Conservation (phyloP, 1,139 yeast genomes). For the Sugiyamaella neomexicana region DNA sequence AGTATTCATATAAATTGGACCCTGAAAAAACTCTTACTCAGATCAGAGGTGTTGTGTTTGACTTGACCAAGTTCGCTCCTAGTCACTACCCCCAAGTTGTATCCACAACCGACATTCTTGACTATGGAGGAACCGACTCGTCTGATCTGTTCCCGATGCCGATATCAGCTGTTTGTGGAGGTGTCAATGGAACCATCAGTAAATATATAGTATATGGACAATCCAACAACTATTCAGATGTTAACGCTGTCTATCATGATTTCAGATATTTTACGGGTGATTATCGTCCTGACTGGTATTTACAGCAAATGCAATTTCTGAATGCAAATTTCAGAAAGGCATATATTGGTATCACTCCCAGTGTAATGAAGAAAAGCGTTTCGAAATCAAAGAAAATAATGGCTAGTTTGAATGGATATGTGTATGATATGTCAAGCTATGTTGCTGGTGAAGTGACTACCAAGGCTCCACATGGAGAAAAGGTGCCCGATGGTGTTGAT, state of each 20-base stretch:
- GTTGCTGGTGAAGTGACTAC: constrained; percentile 42
- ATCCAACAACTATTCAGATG: constrained; percentile 41
- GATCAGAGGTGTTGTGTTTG: constrained; percentile 44
- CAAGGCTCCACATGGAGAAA: constrained; percentile 36
- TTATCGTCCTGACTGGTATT: constrained; percentile 47
- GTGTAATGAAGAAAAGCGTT: constrained; percentile 35
- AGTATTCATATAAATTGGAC: constrained; percentile 34
- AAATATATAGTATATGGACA: constrained; percentile 42
- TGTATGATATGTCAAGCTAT: constrained; percentile 43
- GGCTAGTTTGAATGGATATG: constrained; percentile 41
- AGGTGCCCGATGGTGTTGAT: constrained; percentile 32
- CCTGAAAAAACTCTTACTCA: constrained; percentile 41
- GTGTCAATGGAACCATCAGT: constrained; percentile 38
- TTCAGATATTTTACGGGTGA: constrained; percentile 43
- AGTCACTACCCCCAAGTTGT: constrained; percentile 45
- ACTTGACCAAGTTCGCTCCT: constrained; percentile 42
- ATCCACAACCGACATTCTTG: constrained; percentile 37
- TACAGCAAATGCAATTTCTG: constrained; percentile 42
- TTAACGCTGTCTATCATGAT: constrained; percentile 45
- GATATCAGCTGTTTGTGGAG: constrained; percentile 43
- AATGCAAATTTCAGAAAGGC: constrained; percentile 41
- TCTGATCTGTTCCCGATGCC: constrained; percentile 44
- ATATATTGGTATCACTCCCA: constrained; percentile 43
- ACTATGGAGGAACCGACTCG: constrained; percentile 43
- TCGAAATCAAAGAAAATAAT: constrained; percentile 32